A percentile compares a stretch with the other conserved stretches of the same genome.
Evolutionary conservation across 2,329 filamentous ascomycete genomes (phyloP).

Genomic region (Chaetomium olivaceum): DNA sequence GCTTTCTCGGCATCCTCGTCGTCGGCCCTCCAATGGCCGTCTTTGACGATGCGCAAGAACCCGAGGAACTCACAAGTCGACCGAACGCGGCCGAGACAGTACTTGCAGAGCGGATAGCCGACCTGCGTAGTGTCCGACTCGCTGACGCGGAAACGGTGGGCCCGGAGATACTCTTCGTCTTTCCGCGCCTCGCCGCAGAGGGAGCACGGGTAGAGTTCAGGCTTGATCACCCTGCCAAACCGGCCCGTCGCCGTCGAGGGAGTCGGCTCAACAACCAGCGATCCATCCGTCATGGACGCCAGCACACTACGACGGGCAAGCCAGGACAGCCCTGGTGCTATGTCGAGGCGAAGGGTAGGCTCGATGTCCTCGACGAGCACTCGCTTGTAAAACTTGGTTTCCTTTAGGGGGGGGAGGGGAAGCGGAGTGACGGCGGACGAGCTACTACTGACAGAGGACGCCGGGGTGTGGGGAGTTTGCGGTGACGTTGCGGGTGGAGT

Average conservation of each 20-base stretch:
- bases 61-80: constrained; percentile 91
- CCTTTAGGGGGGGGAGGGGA: constrained; percentile 68
- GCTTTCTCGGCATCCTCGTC: constrained; percentile 80
- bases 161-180: constrained; percentile 69
- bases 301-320: constrained; percentile 83
- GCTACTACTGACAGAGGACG: constrained; percentile 51
- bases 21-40: constrained; percentile 86
- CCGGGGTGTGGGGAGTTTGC: constrained; percentile 59
- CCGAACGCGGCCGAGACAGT: constrained; percentile 80
- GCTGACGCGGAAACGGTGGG: constrained; percentile 84
- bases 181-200: constrained; percentile 84
- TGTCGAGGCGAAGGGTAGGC: constrained; percentile 85
- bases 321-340: constrained; percentile 90
- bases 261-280: constrained; percentile 85
- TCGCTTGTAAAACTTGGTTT: constrained; percentile 92
- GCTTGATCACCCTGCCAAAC: constrained; percentile 50
- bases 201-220: constrained; percentile 69
- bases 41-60: constrained; percentile 86
- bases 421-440: constrained; percentile 42
- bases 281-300: constrained; percentile 79
- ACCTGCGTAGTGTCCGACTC: constrained; percentile 81
- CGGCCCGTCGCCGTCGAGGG: constrained; percentile 53
- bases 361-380: constrained; percentile 88
- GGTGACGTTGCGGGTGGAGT: constrained; percentile 54
- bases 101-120: constrained; percentile 82